Conservation (phyloP, 495 filamentous ascomycete genomes). For the Rhypophila decipiens region DNA sequence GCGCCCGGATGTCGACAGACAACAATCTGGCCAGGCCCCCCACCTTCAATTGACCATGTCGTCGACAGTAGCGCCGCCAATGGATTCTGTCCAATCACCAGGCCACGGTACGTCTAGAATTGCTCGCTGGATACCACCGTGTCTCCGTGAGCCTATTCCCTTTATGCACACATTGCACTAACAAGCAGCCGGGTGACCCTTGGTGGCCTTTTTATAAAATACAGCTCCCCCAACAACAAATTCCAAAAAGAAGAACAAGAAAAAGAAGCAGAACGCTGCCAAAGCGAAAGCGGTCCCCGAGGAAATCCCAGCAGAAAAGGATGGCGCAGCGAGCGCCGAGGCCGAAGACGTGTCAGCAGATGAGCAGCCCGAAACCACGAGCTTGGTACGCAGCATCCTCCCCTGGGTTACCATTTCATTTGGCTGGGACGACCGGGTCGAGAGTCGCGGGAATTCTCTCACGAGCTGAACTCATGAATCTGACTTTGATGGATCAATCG, state of each 20-base stretch:
- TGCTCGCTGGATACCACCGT: neutral
- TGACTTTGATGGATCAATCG: neutral
- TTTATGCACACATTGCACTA: constrained; percentile 14
- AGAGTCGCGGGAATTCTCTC: too few relatives aligned
- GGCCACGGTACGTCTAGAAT: constrained; percentile 13
- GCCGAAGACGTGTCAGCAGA: constrained; percentile 22
- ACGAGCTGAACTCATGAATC: too few relatives aligned
- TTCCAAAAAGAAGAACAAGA: constrained; percentile 64
- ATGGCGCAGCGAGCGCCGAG: constrained; percentile 30
- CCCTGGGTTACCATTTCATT: too few relatives aligned
- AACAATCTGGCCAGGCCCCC: neutral
- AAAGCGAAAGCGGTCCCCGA: constrained; percentile 12
- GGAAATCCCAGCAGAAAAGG: constrained; percentile 17
- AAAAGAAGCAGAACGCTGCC: constrained; percentile 50
- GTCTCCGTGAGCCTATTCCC: neutral
- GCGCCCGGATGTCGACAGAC: neutral
- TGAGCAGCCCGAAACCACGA: constrained; percentile 18
- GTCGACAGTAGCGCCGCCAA: constrained; percentile 15
- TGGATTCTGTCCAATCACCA: constrained; percentile 19
- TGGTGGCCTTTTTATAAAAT: constrained; percentile 1
- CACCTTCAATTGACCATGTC: constrained; percentile 18
- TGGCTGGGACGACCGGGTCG: too few relatives aligned
- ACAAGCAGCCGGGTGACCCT: constrained; percentile 7
- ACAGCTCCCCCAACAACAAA: constrained; percentile 7
- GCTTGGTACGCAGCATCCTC: too few relatives aligned